A percentile compares a stretch with the other conserved stretches of the same genome.
phyloP scores from a whole-genome alignment of 345 rosid genomes.

The Aegle marmelos region DNA sequence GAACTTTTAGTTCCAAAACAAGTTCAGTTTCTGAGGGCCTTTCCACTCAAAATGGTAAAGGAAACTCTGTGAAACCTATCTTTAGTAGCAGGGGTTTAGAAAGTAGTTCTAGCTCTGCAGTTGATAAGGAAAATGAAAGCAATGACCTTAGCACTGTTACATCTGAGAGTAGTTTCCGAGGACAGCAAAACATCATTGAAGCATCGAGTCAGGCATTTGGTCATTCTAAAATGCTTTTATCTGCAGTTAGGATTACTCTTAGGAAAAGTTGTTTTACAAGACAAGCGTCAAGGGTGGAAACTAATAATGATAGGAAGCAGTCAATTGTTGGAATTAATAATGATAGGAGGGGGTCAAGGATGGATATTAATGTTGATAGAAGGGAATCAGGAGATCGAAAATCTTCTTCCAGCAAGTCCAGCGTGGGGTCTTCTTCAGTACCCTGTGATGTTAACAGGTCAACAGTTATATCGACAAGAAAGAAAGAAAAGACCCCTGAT shows the following conservation, averaged over 20 bases:
- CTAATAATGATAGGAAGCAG: constrained; percentile 16
- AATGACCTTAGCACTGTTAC: constrained; percentile 37
- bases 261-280: constrained; percentile 52
- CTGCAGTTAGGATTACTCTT: constrained; percentile 36
- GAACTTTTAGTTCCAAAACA: constrained; percentile 24
- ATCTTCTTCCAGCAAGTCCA: constrained; percentile 49
- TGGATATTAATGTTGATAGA: constrained; percentile 24
- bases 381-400: constrained; percentile 23
- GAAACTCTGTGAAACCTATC: constrained; percentile 13
- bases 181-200: constrained; percentile 20
- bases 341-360: constrained; percentile 27
- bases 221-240: constrained; percentile 33
- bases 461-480: constrained; percentile 12
- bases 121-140: constrained; percentile 23
- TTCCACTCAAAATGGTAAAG: constrained; percentile 16
- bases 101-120: constrained; percentile 17
- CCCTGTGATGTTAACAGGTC: constrained; percentile 17
- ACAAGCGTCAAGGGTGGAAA: constrained; percentile 51
- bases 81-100: constrained; percentile 1
- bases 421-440: constrained; percentile 47
- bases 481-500: constrained; percentile 39
- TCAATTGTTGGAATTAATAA: constrained; percentile 24
- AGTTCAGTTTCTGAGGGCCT: constrained; percentile 25
- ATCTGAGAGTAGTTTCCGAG: constrained; percentile 29
- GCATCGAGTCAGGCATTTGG: constrained; percentile 38